phyloP scores from a whole-genome alignment of 805 yeast species.

The Tetrapisispora nanseiensis region DNA sequence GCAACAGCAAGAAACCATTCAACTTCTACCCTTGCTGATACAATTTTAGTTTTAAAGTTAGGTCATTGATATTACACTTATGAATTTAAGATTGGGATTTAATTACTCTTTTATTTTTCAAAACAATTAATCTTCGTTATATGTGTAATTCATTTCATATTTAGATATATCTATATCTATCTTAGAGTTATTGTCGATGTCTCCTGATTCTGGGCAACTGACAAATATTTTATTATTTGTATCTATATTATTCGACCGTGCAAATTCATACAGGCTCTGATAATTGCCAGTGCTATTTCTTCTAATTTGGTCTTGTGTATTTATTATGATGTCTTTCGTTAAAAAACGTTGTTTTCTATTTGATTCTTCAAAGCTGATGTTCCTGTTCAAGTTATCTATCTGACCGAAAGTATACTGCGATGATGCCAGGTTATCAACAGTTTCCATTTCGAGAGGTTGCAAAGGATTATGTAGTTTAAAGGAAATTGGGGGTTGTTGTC shows the following conservation, averaged over 20 bases:
- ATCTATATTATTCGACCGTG: constrained; percentile 11
- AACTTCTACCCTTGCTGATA: no score
- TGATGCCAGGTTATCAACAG: neutral
- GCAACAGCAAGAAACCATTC: no score
- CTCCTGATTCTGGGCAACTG: constrained; percentile 16
- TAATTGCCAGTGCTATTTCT: constrained; percentile 19
- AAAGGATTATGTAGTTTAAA: neutral
- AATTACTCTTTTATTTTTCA: no score
- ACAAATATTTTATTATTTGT: constrained; percentile 17
- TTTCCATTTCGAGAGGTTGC: neutral
- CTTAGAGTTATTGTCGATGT: constrained; percentile 8
- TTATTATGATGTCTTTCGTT: constrained; percentile 1
- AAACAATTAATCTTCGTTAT: neutral
- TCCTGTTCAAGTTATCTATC: neutral
- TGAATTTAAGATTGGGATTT: no score
- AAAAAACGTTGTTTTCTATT: neutral
- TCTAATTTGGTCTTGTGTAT: constrained; percentile 23
- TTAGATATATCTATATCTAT: constrained; percentile 12
- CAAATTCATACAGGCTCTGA: constrained; percentile 15
- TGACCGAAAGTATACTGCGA: neutral
- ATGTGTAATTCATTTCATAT: neutral
- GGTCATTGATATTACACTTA: no score
- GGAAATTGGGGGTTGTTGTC: constrained; percentile 3
- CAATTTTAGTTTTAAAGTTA: no score
- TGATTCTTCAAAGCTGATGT: neutral